Conservation (phyloP, 768 basidiomycete genomes). For the Dentipellis sp. region DNA sequence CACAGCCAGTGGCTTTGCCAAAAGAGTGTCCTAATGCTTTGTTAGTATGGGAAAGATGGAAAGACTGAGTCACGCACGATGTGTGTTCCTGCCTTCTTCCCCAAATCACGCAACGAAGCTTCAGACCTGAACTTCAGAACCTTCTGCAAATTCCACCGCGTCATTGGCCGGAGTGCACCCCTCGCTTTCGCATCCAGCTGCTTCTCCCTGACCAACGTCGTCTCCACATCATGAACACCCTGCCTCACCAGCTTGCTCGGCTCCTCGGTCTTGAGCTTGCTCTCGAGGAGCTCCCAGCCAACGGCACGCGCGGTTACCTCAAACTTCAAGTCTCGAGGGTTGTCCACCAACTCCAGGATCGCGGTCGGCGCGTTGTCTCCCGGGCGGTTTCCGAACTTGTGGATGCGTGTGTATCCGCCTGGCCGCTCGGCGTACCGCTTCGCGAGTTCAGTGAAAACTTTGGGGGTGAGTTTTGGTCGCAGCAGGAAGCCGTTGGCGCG, state of each 20-base stretch:
- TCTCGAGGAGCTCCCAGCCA: conserved; percentile 71
- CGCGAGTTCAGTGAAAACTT: conserved; percentile 74
- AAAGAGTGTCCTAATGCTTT: conserved; percentile 8
- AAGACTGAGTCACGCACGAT: conserved; percentile 37
- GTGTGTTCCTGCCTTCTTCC: conserved; percentile 50
- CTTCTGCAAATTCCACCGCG: conserved; percentile 71
- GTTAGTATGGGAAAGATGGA: not conserved
- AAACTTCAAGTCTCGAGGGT: conserved; percentile 78
- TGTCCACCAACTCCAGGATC: conserved; percentile 91
- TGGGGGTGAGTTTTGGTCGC: conserved; percentile 61
- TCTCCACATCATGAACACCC: conserved; percentile 35
- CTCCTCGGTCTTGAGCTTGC: conserved; percentile 36
- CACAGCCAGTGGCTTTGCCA: conserved; percentile 13
- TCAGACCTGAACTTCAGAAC: conserved; percentile 49
- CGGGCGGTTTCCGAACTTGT: conserved; percentile 79
- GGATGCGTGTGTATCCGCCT: conserved; percentile 93
- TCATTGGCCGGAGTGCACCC: conserved; percentile 47
- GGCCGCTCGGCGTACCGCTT: conserved; percentile 71
- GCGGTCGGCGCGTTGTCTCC: conserved; percentile 94
- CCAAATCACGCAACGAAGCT: conserved; percentile 38
- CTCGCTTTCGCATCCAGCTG: conserved; percentile 27
- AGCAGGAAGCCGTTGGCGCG: conserved; percentile 77
- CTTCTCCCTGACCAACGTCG: conserved; percentile 42
- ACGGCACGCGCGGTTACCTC: conserved; percentile 84
- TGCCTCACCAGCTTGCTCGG: conserved; percentile 40